Evolutionary conservation across 2,329 filamentous ascomycete genomes (phyloP), one percentile per base, ranked within the genome.

Genomic region (Neoascochyta sp.): DNA sequence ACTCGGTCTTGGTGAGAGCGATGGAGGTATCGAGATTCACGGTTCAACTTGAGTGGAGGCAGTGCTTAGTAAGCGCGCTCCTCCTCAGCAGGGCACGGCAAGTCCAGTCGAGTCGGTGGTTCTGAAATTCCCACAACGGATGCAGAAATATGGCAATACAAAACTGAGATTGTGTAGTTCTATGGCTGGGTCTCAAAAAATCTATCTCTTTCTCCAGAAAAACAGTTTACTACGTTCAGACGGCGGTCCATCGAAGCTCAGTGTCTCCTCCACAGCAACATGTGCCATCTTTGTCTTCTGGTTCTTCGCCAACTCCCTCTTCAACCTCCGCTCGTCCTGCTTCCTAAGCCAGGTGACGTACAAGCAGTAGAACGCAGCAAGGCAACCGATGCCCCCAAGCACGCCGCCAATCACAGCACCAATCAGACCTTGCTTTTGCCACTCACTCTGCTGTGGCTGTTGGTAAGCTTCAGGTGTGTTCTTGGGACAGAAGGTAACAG

Each of bases 401-500:
- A 64, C 47, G 9, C 62, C 63, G 9, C 63, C 63, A 7, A 66
- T 27, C 1, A 65, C 59, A 2, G 62, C 63, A 9, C 63, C 63
- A 4, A 64, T 53, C 12, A 65, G 39, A 3, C 63, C 63, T 22
- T 62, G 50, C 16, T 41, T 44, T 20, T 51, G 30, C 51, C 61
- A 65, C 10, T 41, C 24, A n/a, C 32, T 43, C 20, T 56, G 43
- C 16, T 49, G 42, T 7, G 53, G 54, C 8, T 43, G 47, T 17
- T 43, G 26, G 22, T 65, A 64, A 0, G 62, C 47, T 5, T 31
- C 35, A 4, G 66, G 66, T 9, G 48, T 52, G 3, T 58, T 47
- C 12, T 54, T 56, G 1, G 65, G 60, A 30, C 66, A 69, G 35
- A 64, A 64, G 1, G 66, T 54, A 2, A 47, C 41, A 5, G 66